phyloP scores from a whole-genome alignment of 2,329 filamentous ascomycete species.

The Ambrosiella xylebori region DNA sequence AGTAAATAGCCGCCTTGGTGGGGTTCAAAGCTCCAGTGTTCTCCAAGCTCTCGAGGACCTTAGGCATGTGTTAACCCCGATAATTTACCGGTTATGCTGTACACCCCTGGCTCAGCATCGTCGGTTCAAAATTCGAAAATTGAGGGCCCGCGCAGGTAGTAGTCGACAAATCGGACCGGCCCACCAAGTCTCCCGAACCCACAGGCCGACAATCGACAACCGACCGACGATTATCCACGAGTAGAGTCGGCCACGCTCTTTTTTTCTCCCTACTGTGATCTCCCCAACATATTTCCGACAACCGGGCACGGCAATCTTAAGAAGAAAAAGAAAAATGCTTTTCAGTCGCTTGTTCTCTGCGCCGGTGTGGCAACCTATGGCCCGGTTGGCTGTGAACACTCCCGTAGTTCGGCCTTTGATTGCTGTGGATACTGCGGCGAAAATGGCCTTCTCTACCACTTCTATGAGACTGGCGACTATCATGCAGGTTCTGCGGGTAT shows the following conservation, averaged over 20 bases:
- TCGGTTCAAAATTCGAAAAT: neutral
- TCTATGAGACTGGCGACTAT: constrained; percentile 43
- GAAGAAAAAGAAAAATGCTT: constrained; percentile 2
- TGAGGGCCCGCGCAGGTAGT: neutral
- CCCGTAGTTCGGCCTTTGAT: neutral
- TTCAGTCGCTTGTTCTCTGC: constrained; percentile 9
- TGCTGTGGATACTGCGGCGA: neutral
- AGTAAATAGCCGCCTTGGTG: neutral
- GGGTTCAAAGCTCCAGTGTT: neutral
- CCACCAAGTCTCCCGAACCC: neutral
- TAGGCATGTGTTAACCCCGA: neutral
- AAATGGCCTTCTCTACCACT: constrained; percentile 36
- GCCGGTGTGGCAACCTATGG: constrained; percentile 9
- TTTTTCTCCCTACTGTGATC: neutral
- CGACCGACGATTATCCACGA: neutral
- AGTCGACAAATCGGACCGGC: neutral
- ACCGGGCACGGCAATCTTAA: neutral
- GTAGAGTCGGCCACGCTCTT: neutral
- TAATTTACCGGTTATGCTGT: neutral
- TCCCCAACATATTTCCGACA: neutral
- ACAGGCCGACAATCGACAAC: neutral
- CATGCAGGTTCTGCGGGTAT: constrained; percentile 50
- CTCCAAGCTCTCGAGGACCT: neutral
- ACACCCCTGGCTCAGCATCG: neutral
- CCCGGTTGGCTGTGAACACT: constrained; percentile 14